Conservation (phyloP, 169 alveolate genomes). For the Cryptosporidium tyzzeri region DNA sequence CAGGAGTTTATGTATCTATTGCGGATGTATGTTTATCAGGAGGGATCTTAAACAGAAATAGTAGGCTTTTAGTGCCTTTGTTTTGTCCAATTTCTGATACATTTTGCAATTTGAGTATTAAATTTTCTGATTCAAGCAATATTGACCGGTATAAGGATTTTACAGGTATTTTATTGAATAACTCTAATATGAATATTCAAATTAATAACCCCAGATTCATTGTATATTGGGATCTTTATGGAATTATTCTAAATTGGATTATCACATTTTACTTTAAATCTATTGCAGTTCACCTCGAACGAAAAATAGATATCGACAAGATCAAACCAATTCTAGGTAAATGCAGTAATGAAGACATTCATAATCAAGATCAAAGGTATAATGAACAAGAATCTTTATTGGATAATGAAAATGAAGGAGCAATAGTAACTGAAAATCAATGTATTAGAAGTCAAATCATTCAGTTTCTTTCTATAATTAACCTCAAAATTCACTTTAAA, state of each 20-base stretch:
- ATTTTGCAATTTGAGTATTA: slow-evolving; percentile 17
- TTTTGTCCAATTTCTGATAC: slow-evolving; percentile 56
- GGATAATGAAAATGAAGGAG: not conserved
- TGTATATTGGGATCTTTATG: slow-evolving; percentile 69
- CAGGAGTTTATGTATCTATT: slow-evolving; percentile 35
- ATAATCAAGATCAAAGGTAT: not conserved
- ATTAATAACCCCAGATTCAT: slow-evolving; percentile 50
- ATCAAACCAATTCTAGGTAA: slow-evolving; percentile 12
- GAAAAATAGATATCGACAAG: slow-evolving; percentile 38
- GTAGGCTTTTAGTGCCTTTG: slow-evolving; percentile 38
- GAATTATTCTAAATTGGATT: slow-evolving; percentile 50
- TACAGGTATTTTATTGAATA: slow-evolving; percentile 17
- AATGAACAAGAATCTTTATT: not conserved
- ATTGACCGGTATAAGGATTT: slow-evolving; percentile 49
- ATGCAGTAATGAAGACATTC: not conserved
- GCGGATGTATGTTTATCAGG: slow-evolving; percentile 60
- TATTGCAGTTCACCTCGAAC: slow-evolving; percentile 23
- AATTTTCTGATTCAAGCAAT: slow-evolving; percentile 24
- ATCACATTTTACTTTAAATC: slow-evolving; percentile 60
- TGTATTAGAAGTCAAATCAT: not conserved
- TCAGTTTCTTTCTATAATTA: slow-evolving; percentile 23
- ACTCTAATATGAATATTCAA: slow-evolving; percentile 27
- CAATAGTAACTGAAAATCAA: not conserved
- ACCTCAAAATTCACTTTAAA: slow-evolving; percentile 20
- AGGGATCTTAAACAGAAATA: slow-evolving; percentile 28